Evolutionary conservation across 106 monocot species (phyloP).

Genomic region (Dendrobium huoshanense): DNA sequence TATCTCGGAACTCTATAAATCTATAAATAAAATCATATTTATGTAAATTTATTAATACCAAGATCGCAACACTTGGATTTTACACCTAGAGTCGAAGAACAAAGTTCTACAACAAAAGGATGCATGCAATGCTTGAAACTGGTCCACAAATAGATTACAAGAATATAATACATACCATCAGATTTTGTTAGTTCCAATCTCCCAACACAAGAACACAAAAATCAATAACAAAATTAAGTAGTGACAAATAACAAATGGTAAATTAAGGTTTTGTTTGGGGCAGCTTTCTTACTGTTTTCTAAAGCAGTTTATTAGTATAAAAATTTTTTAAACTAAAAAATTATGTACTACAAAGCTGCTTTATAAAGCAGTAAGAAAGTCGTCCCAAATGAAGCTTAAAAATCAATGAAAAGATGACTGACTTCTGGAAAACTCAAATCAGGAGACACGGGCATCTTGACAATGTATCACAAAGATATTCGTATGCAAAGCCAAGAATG

Average conservation of each 20-base stretch:
- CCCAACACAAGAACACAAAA: background rate
- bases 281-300: no score
- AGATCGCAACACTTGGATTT: background rate
- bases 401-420: background rate
- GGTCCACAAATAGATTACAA: background rate
- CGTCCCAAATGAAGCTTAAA: background rate
- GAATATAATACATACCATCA: background rate
- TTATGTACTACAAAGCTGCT: no score
- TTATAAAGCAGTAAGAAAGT: no score
- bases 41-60: background rate
- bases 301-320: no score
- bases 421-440: background rate
- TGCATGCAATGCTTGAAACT: background rate
- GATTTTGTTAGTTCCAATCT: background rate
- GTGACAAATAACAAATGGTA: background rate
- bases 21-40: conserved; percentile 1
- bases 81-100: background rate
- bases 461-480: background rate
- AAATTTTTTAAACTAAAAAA: no score
- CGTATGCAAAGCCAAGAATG: background rate
- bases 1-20: background rate
- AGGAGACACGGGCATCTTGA: background rate
- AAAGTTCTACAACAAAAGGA: background rate
- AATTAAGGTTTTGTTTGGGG: background rate
- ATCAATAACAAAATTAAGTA: no score